These are phyloP conservation scores for Coemansia sp. DNA, from an alignment of 192 early-diverging fungal genomes.

Conservation along the genomic window DNA sequence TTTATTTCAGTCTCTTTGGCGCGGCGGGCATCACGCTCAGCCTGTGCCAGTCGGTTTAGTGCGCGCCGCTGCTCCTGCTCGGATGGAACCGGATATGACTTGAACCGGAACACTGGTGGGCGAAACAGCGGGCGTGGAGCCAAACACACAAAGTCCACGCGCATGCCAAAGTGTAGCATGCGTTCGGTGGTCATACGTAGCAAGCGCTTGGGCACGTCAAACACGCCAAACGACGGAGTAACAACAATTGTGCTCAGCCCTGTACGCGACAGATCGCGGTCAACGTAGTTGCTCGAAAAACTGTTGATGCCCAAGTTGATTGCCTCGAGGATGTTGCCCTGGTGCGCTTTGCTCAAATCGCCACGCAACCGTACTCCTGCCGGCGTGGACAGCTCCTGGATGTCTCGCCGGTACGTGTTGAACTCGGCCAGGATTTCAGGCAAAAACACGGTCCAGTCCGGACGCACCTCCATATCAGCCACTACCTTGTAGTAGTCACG, in stretches of 20 bases:
- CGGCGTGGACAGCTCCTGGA: slow-evolving; percentile 42
- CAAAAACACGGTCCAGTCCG: slow-evolving; percentile 61
- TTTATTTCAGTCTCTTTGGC: slow-evolving; percentile 30
- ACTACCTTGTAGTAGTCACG: slow-evolving; percentile 96
- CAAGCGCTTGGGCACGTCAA: slow-evolving; percentile 81
- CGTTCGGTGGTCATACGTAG: slow-evolving; percentile 91
- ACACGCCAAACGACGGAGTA: slow-evolving; percentile 87
- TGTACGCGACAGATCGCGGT: slow-evolving; percentile 90
- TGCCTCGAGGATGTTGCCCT: slow-evolving; percentile 95
- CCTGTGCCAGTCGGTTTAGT: slow-evolving; percentile 6
- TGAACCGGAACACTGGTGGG: slow-evolving; percentile 84
- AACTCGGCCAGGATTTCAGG: slow-evolving; percentile 52
- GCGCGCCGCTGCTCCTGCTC: slow-evolving; percentile 42
- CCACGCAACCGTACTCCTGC: slow-evolving; percentile 62
- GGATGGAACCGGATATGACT: slow-evolving; percentile 52
- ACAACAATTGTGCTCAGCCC: slow-evolving; percentile 86
- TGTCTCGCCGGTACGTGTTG: slow-evolving; percentile 48
- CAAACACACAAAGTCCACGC: slow-evolving; percentile 89
- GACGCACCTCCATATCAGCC: slow-evolving; percentile 77
- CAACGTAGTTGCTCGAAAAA: slow-evolving; percentile 89
- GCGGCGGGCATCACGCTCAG: slow-evolving; percentile 7
- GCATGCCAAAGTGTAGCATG: slow-evolving; percentile 89
- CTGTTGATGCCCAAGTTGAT: slow-evolving; percentile 96
- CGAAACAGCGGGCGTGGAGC: slow-evolving; percentile 83
- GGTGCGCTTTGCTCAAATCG: slow-evolving; percentile 76